Base-by-base conservation (phyloP, 1,284 basidiomycete genomes). In the Puccinia brachypodii region DNA sequence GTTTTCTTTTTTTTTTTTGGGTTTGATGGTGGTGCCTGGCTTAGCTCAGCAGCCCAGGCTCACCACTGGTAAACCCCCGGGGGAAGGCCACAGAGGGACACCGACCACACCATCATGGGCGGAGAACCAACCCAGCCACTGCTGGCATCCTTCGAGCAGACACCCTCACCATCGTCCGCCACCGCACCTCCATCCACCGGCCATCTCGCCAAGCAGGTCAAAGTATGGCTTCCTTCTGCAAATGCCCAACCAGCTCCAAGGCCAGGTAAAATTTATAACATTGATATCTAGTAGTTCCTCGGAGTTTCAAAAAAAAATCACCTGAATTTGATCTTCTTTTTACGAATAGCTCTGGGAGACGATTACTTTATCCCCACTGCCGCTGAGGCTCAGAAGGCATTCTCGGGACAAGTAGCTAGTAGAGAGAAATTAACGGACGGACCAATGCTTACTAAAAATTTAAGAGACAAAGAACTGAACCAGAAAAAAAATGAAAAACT, bases 331-430 rank as follows among this genome's bases (percentile, higher is more conserved):
- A 40, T 28, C 80, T 79, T 79, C 44, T 47, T 76, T n/a, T 42
- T 3, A 22, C 25, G 25, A 33, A 47, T 33, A 72, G 88, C 89
- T 7, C 84, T 92, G 9, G 90, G 92, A 1, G 92, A 94, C 81
- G 89, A 90, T 1, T 93, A 92, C 86, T 93, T 94, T 84, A 89
- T 89, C 22, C 92, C 92, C 0, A 93, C 92, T 0, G 84, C 91
- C 2, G 89, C 91, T 13, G 94, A 96, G 86, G 87, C 96, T 82
- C 91, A 90, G 84, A 88, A 89, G 1, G 92, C 92, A 0, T 88
- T 86, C 81, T 92, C 94, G 84, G 89, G 90, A 0, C 89, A 90
- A 28, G 88, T 89, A 4, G 89, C 90, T 7, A 89, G 91, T 3
- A 90, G 91, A 0, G 89, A 92, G 76, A 89, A 91, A 1, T 88